Evolutionary conservation across 495 filamentous ascomycete species (phyloP), one percentile per base, ranked within the genome.

Genomic region (Chaetomium tenue): DNA sequence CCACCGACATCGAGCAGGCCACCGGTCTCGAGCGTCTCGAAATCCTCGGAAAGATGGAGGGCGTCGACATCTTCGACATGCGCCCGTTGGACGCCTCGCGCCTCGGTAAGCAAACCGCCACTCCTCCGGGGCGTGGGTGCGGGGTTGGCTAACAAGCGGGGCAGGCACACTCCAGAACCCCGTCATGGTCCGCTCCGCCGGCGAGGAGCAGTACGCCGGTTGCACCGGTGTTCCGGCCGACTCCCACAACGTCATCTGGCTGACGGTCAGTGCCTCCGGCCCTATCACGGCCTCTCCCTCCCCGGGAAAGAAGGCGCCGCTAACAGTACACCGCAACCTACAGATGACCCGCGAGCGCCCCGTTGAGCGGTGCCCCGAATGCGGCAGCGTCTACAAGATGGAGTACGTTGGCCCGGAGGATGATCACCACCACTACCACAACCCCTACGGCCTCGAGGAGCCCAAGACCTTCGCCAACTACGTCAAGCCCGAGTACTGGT

Each of bases 41-140:
- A 78, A 93, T 99, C 71, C 82, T 98, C 79, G 94, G 94, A 78
- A 99, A 99, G 86, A 96, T 97, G 89, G 90, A 98, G 83, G 91
- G 94, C 69, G 83, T 99, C 66, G 94, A 99, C 77, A 83, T 98
- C 74, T 99, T 98, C 80, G 95, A 99, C 79, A 96, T 97, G 93
- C 89, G 87, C 79, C 95, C 94, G 51, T 83, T 99, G 67, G 93
- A 97, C 81, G 85, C 94, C 42, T 93, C 89, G 68, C 86, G 72
- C 58, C 44, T 50, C 44, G 94, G 65, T 87, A 86, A 82, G 92
- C 18, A n/a, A 12, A 8, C 25, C 12, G 42, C 26, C 42, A 2
- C 8, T 18, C 13, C 8, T 18, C 13, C 18, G 33, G 23, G 13
- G 26, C 44, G 18, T 25, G 46, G 64, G 26, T 44, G 8, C 37